Base-by-base conservation (phyloP, 2,329 filamentous ascomycete genomes). In the Pyrenophora seminiperda region DNA sequence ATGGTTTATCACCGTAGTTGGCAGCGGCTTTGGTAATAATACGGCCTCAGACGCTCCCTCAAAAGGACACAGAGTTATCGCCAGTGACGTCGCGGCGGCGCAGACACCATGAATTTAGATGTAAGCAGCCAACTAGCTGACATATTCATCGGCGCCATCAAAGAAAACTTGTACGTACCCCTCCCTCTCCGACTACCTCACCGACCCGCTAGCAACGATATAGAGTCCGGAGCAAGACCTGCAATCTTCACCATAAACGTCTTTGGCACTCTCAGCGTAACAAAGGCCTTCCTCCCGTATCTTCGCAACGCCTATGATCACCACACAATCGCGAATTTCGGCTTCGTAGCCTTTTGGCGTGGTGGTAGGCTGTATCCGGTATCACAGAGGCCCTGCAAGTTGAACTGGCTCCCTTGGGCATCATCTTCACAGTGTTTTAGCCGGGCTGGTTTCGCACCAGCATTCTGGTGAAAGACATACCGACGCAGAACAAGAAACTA, bases 191-290 rank as follows among this genome's bases (percentile, higher is more conserved):
- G n/a, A n/a, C n/a, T n/a, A n/a, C n/a, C n/a, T n/a, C n/a, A n/a
- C n/a, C n/a, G n/a, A n/a, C n/a, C n/a, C n/a, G n/a, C n/a, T n/a
- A n/a, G n/a, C n/a, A n/a, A n/a, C n/a, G n/a, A n/a, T n/a, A n/a
- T n/a, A 18, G 30, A 73, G 72, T 7, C 68, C 70, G 9, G 61
- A 69, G n/a, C 75, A 80, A 59, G 71, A 74, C 17, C 66, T 67
- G 33, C 64, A 72, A 17, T 65, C 9, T 82, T 81, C 63, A 74
- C 79, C 59, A 81, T 79, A 24, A 84, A 84, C 47, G 78, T 84
- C 22, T 79, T 83, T 53, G 81, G 81, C 2, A 65, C 73, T 6
- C 63, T 81, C 42, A 81, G 79, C 47, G 74, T 81, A 1, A 73
- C 76, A 20, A 75, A 77, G 5, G 78, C 79, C 0, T 73, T 78